Conservation (phyloP, 2,329 filamentous ascomycete genomes). For the Aspergillus floridensis region DNA sequence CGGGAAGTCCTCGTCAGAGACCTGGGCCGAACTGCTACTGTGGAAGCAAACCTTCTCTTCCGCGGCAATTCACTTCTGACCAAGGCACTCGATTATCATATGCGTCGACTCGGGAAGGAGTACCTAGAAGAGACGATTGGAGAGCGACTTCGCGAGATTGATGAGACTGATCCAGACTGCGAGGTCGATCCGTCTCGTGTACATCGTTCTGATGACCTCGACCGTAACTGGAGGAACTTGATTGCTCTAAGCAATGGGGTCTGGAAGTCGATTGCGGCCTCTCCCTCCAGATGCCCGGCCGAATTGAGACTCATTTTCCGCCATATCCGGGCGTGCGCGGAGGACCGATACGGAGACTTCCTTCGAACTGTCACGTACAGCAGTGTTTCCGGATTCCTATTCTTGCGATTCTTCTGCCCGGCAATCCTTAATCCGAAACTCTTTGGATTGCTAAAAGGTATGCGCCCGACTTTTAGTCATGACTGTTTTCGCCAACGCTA, state of each 20-base stretch:
- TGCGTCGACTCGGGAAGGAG: constrained; percentile 89
- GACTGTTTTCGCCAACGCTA: constrained; percentile 21
- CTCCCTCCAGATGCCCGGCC: constrained; percentile 71
- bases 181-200: constrained; percentile 91
- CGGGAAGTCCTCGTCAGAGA: constrained; percentile 61
- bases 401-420: constrained; percentile 91
- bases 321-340: constrained; percentile 86
- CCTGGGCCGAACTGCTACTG: constrained; percentile 61
- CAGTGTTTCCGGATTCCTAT: constrained; percentile 91
- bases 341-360: constrained; percentile 92
- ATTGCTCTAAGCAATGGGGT: constrained; percentile 75
- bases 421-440: constrained; percentile 95
- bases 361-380: constrained; percentile 86
- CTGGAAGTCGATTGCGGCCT: constrained; percentile 78
- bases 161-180: constrained; percentile 84
- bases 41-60: constrained; percentile 91
- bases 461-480: not conserved
- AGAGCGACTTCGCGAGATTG: constrained; percentile 85
- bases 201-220: constrained; percentile 64
- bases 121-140: constrained; percentile 84
- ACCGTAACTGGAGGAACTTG: constrained; percentile 78
- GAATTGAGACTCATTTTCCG: constrained; percentile 84
- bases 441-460: constrained; percentile 76
- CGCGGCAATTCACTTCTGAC: constrained; percentile 92
- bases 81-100: constrained; percentile 89